Percentiles rank a stretch among this genome's conserved stretches.
Conservation (phyloP, 192 early-diverging fungal genomes). For the Mortierella claussenii region DNA sequence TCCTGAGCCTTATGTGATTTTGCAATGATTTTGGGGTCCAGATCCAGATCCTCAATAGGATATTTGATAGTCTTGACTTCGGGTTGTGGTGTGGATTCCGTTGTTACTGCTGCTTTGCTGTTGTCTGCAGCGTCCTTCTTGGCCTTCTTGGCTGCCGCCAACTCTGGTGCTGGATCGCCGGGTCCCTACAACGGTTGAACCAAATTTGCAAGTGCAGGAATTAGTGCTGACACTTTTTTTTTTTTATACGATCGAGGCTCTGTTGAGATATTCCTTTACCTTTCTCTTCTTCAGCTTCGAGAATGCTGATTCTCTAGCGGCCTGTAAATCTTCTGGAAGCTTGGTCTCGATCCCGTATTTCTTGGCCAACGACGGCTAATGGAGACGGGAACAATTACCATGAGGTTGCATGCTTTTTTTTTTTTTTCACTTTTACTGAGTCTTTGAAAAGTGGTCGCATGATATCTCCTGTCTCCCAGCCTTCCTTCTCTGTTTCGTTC, state of each 20-base stretch:
- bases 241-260: no score
- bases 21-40: constrained; percentile 50
- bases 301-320: constrained; percentile 49
- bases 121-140: constrained; percentile 52
- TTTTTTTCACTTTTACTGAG: no score
- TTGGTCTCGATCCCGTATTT: constrained; percentile 60
- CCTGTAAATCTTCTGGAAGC: constrained; percentile 56
- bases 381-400: no score
- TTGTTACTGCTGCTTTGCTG: constrained; percentile 21
- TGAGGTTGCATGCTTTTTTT: no score
- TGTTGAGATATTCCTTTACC: constrained; percentile 15
- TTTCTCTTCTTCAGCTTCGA: constrained; percentile 54
- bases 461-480: no score
- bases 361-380: constrained; percentile 35
- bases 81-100: constrained; percentile 4
- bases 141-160: constrained; percentile 36
- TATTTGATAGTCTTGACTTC: constrained; percentile 67
- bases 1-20: background rate
- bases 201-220: no score
- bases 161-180: constrained; percentile 39
- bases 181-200: constrained; percentile 7
- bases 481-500: no score
- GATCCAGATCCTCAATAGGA: constrained; percentile 88
- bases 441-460: no score
- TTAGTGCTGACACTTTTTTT: no score